Percentiles rank a stretch among this genome's conserved stretches.
phyloP scores from a whole-genome alignment of 2,329 filamentous ascomycete genomes.

The Clarireedia hainanense region DNA sequence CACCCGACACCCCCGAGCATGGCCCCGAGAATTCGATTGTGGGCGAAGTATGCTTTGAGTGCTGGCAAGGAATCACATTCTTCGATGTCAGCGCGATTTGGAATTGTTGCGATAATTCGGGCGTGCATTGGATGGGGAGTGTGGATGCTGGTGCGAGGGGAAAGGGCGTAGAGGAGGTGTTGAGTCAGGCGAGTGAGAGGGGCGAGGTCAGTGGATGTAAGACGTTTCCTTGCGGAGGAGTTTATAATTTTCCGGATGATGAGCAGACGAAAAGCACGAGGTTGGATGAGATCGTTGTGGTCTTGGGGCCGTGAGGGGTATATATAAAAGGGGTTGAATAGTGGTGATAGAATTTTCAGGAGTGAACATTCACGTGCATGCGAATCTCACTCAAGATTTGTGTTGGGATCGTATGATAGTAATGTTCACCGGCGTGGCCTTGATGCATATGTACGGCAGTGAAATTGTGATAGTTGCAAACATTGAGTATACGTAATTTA shows the following conservation, averaged over 20 bases:
- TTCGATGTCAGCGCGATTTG: conserved; percentile 3
- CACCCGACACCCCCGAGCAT: background rate
- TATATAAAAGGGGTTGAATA: no score
- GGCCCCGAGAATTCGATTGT: background rate
- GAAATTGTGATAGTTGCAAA: no score
- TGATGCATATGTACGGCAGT: no score
- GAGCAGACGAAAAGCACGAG: background rate
- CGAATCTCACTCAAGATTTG: no score
- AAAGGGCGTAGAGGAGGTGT: background rate
- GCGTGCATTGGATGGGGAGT: conserved; percentile 5
- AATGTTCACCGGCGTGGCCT: no score
- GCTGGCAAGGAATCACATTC: background rate
- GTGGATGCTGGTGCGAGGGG: background rate
- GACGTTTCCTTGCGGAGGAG: background rate
- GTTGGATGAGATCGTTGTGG: background rate
- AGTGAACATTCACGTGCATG: no score
- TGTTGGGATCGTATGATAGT: no score
- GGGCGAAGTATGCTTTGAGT: conserved; percentile 1
- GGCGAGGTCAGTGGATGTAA: background rate
- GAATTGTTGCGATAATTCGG: background rate
- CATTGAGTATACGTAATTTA: no score
- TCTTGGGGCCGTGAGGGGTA: background rate
- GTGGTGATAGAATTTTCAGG: no score
- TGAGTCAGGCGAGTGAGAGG: no score
- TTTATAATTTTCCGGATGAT: background rate